Evolutionary conservation across 108 stramenopile species (phyloP), one percentile per base, ranked within the genome.

Genomic region (Cyclotella choctawhatcheeana): DNA sequence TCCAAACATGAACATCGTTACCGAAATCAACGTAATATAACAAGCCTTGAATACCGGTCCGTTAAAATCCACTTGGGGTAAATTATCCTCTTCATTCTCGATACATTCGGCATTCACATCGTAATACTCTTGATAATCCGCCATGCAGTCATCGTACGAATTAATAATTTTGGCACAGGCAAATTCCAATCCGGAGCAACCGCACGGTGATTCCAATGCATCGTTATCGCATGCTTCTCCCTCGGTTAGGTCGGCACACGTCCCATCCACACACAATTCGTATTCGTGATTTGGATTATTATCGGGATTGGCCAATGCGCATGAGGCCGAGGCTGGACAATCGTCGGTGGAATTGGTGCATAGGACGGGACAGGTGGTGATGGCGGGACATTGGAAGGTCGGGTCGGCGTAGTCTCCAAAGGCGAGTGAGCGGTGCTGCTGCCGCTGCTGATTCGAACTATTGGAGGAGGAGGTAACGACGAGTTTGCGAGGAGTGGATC

Each of bases 251-350:
- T 61, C 69, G 32, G 73, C 77, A 65, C 86, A 88, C 0, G 66
- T 82, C 44, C 88, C 88, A 58, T 86, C 88, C 40, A 16, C 47
- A 68, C 87, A 88, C 7, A 85, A 69, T 52, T 71, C 54, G 30
- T 40, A 60, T 17, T 71, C 70, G 30, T 52, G 60, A 52, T 62
- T 58, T 29, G 58, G 2, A 40, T 40, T 16, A 44, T 16, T 7
- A 51, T 52, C 51, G 51, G 50, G n/a, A 24, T 67, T 52, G 51
- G 50, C 32, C 5, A 21, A 13, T 2, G 54, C 52, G 33, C 67
- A 69, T 37, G 67, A 30, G 40, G 52, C 66, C 35, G 52, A 50
- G 31, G 16, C 22, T 17, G 87, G 87, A 59, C 87, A 88, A 34
- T 79, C 73, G 29, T 62, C 40, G 14, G 47, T 67, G 18, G 50